Evolutionary conservation across 2,329 filamentous ascomycete genomes (phyloP).

Genomic region (Diaporthe vaccinii): DNA sequence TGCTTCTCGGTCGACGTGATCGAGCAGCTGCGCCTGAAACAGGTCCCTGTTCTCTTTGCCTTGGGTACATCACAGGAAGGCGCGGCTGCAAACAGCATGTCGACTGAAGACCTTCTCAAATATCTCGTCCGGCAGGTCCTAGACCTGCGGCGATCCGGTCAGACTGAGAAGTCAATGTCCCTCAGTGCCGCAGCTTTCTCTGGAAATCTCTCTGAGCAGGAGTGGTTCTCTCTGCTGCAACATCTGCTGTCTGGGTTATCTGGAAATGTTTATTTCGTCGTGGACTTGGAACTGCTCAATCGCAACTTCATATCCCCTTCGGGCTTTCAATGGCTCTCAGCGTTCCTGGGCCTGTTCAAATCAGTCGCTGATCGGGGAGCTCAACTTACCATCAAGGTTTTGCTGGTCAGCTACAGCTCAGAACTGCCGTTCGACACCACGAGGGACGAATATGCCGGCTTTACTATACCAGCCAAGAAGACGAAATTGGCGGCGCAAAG

Average conservation of each 20-base stretch:
- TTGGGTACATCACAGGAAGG: not conserved
- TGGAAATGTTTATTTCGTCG: not conserved
- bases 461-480: not conserved
- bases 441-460: not conserved
- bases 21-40: not conserved
- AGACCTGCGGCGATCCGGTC: not conserved
- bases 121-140: not conserved
- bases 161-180: conserved; percentile 17
- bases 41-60: not conserved
- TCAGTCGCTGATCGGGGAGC: not conserved
- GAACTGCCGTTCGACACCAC: not conserved
- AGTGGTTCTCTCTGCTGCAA: not conserved
- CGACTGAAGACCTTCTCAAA: not conserved
- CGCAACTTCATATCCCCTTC: not conserved
- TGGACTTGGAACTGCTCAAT: not conserved
- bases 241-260: not conserved
- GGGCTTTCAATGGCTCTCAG: not conserved
- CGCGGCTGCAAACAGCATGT: not conserved
- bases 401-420: not conserved
- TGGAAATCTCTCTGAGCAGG: not conserved
- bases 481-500: not conserved
- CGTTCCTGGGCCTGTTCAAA: not conserved
- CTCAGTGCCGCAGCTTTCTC: not conserved
- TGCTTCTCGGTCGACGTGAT: not conserved
- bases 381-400: not conserved